Conservation (phyloP, 805 yeast species). For the Helenozyma baotianmanensis region DNA sequence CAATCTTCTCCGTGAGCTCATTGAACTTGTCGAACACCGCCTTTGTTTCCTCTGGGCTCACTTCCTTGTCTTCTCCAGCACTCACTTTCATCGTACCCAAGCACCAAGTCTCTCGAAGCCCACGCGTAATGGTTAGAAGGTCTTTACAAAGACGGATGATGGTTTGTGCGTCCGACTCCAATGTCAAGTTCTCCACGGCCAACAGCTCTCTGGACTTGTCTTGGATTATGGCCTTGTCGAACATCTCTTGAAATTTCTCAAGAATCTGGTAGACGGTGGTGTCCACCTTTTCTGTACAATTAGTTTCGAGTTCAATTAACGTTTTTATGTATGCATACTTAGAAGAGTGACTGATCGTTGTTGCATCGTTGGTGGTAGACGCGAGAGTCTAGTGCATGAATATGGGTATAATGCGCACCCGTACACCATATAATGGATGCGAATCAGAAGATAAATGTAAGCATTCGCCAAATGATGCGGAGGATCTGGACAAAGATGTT, state of each 20-base stretch:
- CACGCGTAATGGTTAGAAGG: constrained; percentile 43
- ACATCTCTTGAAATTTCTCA: constrained; percentile 49
- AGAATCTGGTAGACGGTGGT: constrained; percentile 47
- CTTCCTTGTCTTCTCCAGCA: constrained; percentile 11
- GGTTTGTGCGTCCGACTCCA: constrained; percentile 49
- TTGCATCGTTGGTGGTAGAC: constrained; percentile 32
- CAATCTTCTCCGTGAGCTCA: constrained; percentile 12
- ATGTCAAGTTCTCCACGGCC: constrained; percentile 53
- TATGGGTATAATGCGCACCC: background rate
- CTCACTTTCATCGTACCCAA: constrained; percentile 46
- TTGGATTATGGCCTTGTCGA: constrained; percentile 42
- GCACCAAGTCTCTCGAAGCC: constrained; percentile 53
- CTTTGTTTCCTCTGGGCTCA: constrained; percentile 19
- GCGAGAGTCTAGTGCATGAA: background rate
- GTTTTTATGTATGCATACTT: constrained; percentile 21
- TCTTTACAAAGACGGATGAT: constrained; percentile 53
- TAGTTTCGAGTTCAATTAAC: constrained; percentile 15
- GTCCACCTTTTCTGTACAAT: constrained; percentile 44
- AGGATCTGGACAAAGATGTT: constrained; percentile 26
- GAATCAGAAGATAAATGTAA: background rate
- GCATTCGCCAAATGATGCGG: constrained; percentile 10
- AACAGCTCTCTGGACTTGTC: constrained; percentile 38
- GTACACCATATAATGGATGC: background rate
- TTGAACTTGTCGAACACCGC: constrained; percentile 28
- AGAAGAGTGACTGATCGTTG: constrained; percentile 39